phyloP scores from a whole-genome alignment of 139 green algal genomes.

The Micractinium sp. region DNA sequence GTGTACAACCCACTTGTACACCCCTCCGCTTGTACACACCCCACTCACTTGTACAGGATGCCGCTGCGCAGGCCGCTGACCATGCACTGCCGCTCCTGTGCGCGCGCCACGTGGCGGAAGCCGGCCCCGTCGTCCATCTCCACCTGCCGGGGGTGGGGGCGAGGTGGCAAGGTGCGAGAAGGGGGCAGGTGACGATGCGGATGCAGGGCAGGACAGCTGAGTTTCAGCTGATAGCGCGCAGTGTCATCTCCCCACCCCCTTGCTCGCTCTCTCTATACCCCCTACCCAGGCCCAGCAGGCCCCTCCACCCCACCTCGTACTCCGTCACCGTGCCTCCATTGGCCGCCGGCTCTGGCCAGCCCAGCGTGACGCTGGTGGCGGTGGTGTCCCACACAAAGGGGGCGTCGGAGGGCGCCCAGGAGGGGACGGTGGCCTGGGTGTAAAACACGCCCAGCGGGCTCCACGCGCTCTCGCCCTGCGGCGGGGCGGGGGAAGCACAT shows the following conservation, averaged over 20 bases:
- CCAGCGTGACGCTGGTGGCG: slow-evolving; percentile 22
- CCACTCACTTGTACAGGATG: slow-evolving; percentile 53
- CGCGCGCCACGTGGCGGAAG: slow-evolving; percentile 45
- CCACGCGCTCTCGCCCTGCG: slow-evolving; percentile 23
- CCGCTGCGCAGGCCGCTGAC: slow-evolving; percentile 55
- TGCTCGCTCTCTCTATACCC: background rate
- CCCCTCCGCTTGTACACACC: too few species aligned
- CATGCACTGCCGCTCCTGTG: slow-evolving; percentile 27
- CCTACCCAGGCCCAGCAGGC: background rate
- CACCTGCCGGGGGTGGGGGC: slow-evolving; percentile 26
- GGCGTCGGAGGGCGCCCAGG: slow-evolving; percentile 9
- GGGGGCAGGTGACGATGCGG: too few species aligned
- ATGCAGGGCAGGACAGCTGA: background rate
- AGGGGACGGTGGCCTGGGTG: slow-evolving; percentile 24
- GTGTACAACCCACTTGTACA: too few species aligned
- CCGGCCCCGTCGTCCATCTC: slow-evolving; percentile 68
- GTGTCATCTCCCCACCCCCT: too few species aligned
- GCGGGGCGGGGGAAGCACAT: background rate
- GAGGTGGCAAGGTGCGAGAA: background rate
- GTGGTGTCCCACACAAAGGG: slow-evolving; percentile 34
- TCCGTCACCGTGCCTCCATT: slow-evolving; percentile 21
- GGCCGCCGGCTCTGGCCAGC: slow-evolving; percentile 17
- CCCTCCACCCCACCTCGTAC: slow-evolving; percentile 11
- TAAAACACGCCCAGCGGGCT: slow-evolving; percentile 17
- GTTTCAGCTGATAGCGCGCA: too few species aligned